A percentile compares a stretch with the other conserved stretches of the same genome.
These are phyloP conservation scores for Juglanconis oblonga DNA, from an alignment of 2,329 filamentous ascomycete species.

Conservation along the genomic window DNA sequence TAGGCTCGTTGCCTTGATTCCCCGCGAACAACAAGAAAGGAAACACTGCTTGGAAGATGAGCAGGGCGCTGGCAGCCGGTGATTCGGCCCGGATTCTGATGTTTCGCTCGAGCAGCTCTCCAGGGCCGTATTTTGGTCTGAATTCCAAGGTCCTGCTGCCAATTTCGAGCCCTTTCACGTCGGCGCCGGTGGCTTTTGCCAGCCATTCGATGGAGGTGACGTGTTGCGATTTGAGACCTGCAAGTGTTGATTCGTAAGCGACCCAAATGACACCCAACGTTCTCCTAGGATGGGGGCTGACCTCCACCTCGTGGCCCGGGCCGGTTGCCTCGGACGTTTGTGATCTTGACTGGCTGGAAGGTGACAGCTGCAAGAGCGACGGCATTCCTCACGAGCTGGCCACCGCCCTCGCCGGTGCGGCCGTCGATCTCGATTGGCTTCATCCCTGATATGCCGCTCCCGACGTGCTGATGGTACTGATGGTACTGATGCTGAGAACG, in stretches of 20 bases:
- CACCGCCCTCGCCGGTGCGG: conserved; percentile 58
- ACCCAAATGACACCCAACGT: no score
- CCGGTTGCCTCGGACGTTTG: conserved; percentile 55
- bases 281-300: conserved; percentile 4
- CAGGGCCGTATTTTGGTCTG: conserved; percentile 36
- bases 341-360: conserved; percentile 49
- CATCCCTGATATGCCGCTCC: background rate
- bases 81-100: conserved; percentile 50
- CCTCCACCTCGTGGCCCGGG: conserved; percentile 31
- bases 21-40: conserved; percentile 56
- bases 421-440: conserved; percentile 49
- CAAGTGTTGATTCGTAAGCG: background rate
- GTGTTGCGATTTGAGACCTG: conserved; percentile 61
- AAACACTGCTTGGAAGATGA: conserved; percentile 59
- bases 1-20: conserved; percentile 38
- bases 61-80: conserved; percentile 50
- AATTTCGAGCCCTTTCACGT: conserved; percentile 47
- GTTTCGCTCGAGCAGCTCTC: conserved; percentile 37
- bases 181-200: conserved; percentile 47
- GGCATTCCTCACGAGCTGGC: conserved; percentile 58
- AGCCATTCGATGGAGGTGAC: conserved; percentile 54
- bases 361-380: conserved; percentile 55
- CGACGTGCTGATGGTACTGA: no score
- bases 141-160: conserved; percentile 52
- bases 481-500: no score